A percentile compares a stretch with the other conserved stretches of the same genome.
Evolutionary conservation across 106 monocot species (phyloP).

Genomic region (Vanilla planifolia): DNA sequence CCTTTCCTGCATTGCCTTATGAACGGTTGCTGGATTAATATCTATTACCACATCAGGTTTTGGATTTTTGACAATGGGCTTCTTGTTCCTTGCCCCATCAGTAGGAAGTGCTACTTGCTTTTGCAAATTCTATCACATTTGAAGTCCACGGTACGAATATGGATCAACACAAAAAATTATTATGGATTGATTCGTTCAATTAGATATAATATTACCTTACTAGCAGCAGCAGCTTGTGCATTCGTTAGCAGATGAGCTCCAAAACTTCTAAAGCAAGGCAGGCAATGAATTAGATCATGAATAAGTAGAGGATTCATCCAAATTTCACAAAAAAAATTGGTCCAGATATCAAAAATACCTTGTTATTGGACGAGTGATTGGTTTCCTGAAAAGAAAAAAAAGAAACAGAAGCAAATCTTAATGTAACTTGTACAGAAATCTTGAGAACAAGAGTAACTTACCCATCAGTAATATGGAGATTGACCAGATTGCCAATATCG

Average conservation of each 20-base stretch:
- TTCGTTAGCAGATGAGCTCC: constrained; percentile 45
- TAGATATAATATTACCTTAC: constrained; percentile 1
- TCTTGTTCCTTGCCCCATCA: constrained; percentile 14
- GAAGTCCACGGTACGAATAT: not conserved
- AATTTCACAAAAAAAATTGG: too few relatives aligned
- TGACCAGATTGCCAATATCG: constrained; percentile 18
- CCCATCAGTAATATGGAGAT: constrained; percentile 10
- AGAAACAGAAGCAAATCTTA: too few relatives aligned
- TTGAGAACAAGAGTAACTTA: too few relatives aligned
- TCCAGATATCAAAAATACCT: constrained; percentile 5
- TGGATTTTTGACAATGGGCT: constrained; percentile 8
- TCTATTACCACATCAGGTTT: constrained; percentile 21
- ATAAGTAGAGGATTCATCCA: too few relatives aligned
- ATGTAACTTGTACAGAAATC: too few relatives aligned
- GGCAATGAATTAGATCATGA: too few relatives aligned
- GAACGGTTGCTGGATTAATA: constrained; percentile 22
- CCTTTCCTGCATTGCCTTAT: constrained; percentile 1
- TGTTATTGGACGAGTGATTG: constrained; percentile 9
- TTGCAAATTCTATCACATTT: constrained; percentile 2
- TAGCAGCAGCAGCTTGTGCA: constrained; percentile 24
- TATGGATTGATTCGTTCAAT: too few relatives aligned
- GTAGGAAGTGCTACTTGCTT: constrained; percentile 13
- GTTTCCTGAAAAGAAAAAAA: constrained; percentile 7
- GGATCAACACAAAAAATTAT: too few relatives aligned
- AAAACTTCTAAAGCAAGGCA: constrained; percentile 24